Conservation (phyloP, 352 stramenopile genomes). For the Globisporangium rhizosaccharum region DNA sequence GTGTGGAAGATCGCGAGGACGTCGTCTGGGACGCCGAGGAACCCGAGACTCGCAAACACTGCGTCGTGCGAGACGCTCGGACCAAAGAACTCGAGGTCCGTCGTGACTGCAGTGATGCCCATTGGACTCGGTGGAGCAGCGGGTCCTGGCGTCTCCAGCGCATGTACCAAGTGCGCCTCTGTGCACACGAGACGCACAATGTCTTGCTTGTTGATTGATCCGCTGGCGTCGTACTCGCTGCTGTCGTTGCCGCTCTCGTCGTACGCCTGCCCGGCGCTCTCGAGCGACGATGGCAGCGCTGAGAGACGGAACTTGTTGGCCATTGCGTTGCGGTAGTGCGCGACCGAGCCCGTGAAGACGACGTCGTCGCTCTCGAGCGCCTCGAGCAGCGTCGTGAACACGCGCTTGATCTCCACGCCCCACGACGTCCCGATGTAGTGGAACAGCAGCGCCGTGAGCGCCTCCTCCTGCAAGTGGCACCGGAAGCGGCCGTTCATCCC, state of each 20-base stretch:
- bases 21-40: slow-evolving; percentile 30
- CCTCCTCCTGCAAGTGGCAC: slow-evolving; percentile 37
- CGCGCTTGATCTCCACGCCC: slow-evolving; percentile 19
- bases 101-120: slow-evolving; percentile 29
- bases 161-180: slow-evolving; percentile 26
- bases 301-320: slow-evolving; percentile 20
- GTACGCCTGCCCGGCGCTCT: slow-evolving; percentile 12
- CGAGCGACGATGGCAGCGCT: slow-evolving; percentile 19
- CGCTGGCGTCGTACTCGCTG: not conserved
- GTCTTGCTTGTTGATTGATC: slow-evolving; percentile 28
- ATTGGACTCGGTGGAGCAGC: slow-evolving; percentile 5
- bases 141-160: slow-evolving; percentile 6
- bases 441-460: slow-evolving; percentile 40
- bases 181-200: slow-evolving; percentile 34
- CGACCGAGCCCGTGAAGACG: not conserved
- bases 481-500: slow-evolving; percentile 43
- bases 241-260: slow-evolving; percentile 10
- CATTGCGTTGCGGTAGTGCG: slow-evolving; percentile 10
- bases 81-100: slow-evolving; percentile 47
- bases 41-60: slow-evolving; percentile 28
- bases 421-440: slow-evolving; percentile 37
- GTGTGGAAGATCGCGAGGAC: slow-evolving; percentile 26
- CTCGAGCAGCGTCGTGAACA: slow-evolving; percentile 21
- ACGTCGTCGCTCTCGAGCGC: slow-evolving; percentile 13
- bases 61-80: slow-evolving; percentile 34